These are phyloP conservation scores for Hansenula sp. DNA, from an alignment of 1,139 yeast genomes.

Conservation along the genomic window DNA sequence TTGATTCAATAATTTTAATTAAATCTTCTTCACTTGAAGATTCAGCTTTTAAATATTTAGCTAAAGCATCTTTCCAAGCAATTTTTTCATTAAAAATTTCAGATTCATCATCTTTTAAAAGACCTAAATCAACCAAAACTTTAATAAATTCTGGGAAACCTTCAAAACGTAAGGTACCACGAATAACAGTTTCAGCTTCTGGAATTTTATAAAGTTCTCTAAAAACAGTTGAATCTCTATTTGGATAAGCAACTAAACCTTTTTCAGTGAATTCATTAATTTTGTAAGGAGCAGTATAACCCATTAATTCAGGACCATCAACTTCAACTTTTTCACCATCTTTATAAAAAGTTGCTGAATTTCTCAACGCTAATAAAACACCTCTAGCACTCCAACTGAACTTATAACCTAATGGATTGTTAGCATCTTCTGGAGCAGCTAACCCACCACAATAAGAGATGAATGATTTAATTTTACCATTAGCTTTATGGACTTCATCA, in stretches of 20 bases:
- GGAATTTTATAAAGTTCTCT: constrained; percentile 90
- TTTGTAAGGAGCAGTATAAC: constrained; percentile 90
- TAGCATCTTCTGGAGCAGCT: constrained; percentile 97
- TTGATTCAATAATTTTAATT: constrained; percentile 66
- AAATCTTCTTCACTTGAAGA: constrained; percentile 71
- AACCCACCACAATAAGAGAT: constrained; percentile 97
- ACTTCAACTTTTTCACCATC: constrained; percentile 80
- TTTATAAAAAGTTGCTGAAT: constrained; percentile 84
- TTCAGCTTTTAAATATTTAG: constrained; percentile 67
- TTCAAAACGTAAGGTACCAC: constrained; percentile 97
- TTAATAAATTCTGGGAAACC: constrained; percentile 98
- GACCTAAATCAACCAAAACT: constrained; percentile 90
- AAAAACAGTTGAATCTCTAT: constrained; percentile 95
- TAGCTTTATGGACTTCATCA: constrained; percentile 88
- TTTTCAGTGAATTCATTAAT: constrained; percentile 82
- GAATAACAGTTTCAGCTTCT: constrained; percentile 93
- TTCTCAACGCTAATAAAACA: constrained; percentile 90
- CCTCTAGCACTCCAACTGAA: constrained; percentile 99
- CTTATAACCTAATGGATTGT: constrained; percentile 97
- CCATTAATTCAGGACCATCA: constrained; percentile 89
- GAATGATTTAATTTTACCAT: constrained; percentile 92
- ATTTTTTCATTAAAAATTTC: constrained; percentile 54
- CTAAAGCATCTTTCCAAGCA: constrained; percentile 88
- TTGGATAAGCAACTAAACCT: constrained; percentile 84
- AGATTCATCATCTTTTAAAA: constrained; percentile 72